These are phyloP conservation scores for Malus asiatica DNA, from an alignment of 306 rosid genomes.

Conservation along the genomic window DNA sequence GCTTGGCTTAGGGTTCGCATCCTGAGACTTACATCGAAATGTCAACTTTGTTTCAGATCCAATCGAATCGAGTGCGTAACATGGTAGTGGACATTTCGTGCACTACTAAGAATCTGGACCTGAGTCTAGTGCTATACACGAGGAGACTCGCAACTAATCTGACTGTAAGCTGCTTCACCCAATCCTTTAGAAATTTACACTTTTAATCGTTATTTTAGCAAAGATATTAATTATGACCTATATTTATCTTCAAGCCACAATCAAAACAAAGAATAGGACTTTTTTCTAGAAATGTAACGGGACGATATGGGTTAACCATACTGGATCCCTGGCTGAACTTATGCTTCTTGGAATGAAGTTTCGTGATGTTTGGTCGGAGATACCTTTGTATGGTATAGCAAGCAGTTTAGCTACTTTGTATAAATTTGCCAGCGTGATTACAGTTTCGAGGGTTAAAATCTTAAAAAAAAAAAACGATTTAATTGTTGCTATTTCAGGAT, in stretches of 20 bases:
- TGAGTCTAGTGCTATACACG: constrained; percentile 36
- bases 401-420: too few species aligned
- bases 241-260: not conserved
- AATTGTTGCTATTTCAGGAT: constrained; percentile 26
- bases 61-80: constrained; percentile 26
- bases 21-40: not conserved
- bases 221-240: not conserved
- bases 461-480: too few species aligned
- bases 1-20: not conserved
- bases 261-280: not conserved
- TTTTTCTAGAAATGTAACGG: not conserved
- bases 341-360: not conserved
- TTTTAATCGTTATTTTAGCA: not conserved
- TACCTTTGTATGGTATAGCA: too few species aligned
- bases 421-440: too few species aligned
- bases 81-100: constrained; percentile 42
- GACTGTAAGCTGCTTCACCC: constrained; percentile 21
- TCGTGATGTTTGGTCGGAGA: not conserved
- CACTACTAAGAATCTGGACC: constrained; percentile 34
- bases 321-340: not conserved
- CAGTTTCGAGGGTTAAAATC: too few species aligned
- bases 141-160: constrained; percentile 15
- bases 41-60: constrained; percentile 15
- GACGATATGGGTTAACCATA: not conserved
- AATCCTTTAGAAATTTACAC: not conserved